Evolutionary conservation across 176 grass and related monocot genomes (phyloP), one percentile per base, ranked within the genome.

Genomic region (Zizania latifolia): DNA sequence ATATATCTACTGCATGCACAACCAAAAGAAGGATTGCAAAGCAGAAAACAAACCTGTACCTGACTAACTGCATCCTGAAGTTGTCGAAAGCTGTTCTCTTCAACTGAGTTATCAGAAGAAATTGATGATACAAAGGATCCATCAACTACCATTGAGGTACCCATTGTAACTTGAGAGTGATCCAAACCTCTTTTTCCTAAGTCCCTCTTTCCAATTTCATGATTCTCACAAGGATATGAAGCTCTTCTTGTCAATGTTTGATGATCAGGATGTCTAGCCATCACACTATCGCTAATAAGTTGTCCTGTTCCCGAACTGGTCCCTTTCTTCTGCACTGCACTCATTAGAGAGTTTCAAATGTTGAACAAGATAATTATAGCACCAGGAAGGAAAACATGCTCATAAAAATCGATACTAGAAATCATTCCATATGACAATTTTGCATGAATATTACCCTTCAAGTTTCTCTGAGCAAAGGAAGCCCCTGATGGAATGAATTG

Each of bases 21-120:
- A 46, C 32, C 59, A 65, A 26, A 37, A 75, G 56, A 61, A 8
- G 35, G n/a, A 64, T 23, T 27, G 40, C 9, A 45, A 4, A 27
- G 5, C 8, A 61, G 14, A 62, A 87, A 46, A 41, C 41, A 68
- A 80, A 3, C 34, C 35, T 73, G 61, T 78, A 97, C 94, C 94
- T 93, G 90, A 87, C 78, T 83, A 77, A 93, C 89, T 77, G 90
- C 88, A 83, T 87, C 77, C 69, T 89, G 88, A 70, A 97, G 94
- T 65, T 93, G 86, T 54, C 35, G 78, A 80, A 93, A 91, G 34
- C 84, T 91, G 51, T 71, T 85, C 83, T 89, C 88, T 85, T 93
- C 81, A 78, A 83, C 81, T 4, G 88, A 88, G 58, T 83, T 84
- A 53, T 86, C 78, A 44, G 93, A 79, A 63, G 84, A 88, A 82